Evolutionary conservation across 108 stramenopile genomes (phyloP).

Genomic region (Epipyxis sp.): DNA sequence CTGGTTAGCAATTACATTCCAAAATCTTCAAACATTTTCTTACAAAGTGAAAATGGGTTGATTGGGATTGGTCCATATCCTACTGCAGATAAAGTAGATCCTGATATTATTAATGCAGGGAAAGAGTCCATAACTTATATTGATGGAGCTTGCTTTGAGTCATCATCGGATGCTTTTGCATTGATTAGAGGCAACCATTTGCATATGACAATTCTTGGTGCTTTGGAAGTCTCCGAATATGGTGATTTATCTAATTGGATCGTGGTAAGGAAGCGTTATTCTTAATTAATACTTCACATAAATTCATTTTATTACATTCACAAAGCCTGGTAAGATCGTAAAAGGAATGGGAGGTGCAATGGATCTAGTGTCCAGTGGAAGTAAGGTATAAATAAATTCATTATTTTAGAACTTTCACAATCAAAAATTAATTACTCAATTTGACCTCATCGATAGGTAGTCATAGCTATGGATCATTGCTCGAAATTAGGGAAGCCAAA

Average conservation of each 20-base stretch:
- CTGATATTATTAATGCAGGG: constrained; percentile 85
- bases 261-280: too few relatives aligned
- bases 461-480: constrained; percentile 87
- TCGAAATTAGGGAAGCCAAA: constrained; percentile 79
- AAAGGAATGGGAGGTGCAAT: constrained; percentile 82
- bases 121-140: constrained; percentile 83
- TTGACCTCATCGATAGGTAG: constrained; percentile 57
- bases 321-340: constrained; percentile 77
- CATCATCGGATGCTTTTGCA: constrained; percentile 68
- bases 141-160: constrained; percentile 68
- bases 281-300: too few relatives aligned
- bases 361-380: constrained; percentile 66
- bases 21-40: constrained; percentile 71
- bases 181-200: constrained; percentile 91
- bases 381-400: background rate
- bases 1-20: constrained; percentile 78
- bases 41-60: constrained; percentile 86
- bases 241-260: constrained; percentile 88
- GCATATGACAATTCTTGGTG: constrained; percentile 83
- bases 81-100: constrained; percentile 50
- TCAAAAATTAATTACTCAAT: background rate
- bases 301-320: too few relatives aligned
- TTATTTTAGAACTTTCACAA: background rate
- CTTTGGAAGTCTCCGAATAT: constrained; percentile 69
- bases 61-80: constrained; percentile 82